Conservation (phyloP, 352 stramenopile genomes). For the Plasmopara halstedii region DNA sequence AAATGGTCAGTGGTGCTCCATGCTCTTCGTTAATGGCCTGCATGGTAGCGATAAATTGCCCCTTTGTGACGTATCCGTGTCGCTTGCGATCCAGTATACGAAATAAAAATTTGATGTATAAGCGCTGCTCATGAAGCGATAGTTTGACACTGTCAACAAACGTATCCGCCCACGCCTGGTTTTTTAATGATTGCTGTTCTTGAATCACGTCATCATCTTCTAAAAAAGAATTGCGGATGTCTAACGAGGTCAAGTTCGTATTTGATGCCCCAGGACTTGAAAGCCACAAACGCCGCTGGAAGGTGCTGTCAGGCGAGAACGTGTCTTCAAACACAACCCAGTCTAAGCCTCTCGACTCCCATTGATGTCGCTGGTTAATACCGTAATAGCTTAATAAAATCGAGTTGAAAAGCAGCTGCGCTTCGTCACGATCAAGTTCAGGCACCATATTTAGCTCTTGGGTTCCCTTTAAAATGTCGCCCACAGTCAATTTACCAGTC, state of each 20-base stretch:
- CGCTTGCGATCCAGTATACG: conserved; percentile 65
- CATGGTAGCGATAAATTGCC: conserved; percentile 70
- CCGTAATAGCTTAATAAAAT: conserved; percentile 66
- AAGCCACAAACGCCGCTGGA: conserved; percentile 52
- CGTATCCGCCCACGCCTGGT: conserved; percentile 50
- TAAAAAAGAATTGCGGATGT: conserved; percentile 14
- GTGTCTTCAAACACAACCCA: conserved; percentile 77
- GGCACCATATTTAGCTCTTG: conserved; percentile 44
- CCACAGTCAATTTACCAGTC: conserved; percentile 29
- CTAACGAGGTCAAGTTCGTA: conserved; percentile 30
- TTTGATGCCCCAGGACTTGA: conserved; percentile 51
- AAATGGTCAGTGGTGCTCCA: conserved; percentile 43
- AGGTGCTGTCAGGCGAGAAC: conserved; percentile 62
- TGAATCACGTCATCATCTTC: conserved; percentile 27
- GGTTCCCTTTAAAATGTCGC: conserved; percentile 47
- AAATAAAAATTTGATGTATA: conserved; percentile 81
- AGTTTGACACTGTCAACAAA: conserved; percentile 69
- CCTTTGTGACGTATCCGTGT: conserved; percentile 48
- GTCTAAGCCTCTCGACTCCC: conserved; percentile 38
- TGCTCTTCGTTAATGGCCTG: conserved; percentile 71
- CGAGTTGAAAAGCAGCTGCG: conserved; percentile 46
- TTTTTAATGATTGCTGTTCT: conserved; percentile 25
- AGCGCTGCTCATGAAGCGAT: conserved; percentile 62
- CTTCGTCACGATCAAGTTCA: conserved; percentile 35
- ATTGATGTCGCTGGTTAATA: conserved; percentile 31